Evolutionary conservation across 108 stramenopile genomes (phyloP).

Genomic region (Cyclostephanos invisitatus): DNA sequence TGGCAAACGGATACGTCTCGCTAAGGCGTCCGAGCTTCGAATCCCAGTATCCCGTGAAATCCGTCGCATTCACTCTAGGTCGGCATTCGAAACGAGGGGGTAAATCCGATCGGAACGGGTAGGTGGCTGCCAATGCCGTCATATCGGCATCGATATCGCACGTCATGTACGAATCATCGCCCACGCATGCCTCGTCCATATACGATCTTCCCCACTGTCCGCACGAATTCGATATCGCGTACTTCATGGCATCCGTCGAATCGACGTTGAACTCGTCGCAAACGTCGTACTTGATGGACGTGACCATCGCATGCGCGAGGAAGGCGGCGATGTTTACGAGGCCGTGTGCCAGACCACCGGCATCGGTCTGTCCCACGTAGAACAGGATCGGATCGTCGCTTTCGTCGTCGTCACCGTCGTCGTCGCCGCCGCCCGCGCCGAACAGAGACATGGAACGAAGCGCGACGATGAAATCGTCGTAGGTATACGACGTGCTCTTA

Average conservation of each 20-base stretch:
- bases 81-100: slow-evolving; percentile 22
- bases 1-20: slow-evolving; percentile 22
- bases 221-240: slow-evolving; percentile 28
- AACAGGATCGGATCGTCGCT: slow-evolving; percentile 9
- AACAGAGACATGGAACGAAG: slow-evolving; percentile 18
- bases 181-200: slow-evolving; percentile 21
- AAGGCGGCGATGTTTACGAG: slow-evolving; percentile 39
- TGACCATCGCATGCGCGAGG: slow-evolving; percentile 22
- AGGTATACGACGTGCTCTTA: slow-evolving; percentile 20
- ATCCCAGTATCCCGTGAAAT: slow-evolving; percentile 39
- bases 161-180: slow-evolving; percentile 18
- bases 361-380: slow-evolving; percentile 33
- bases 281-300: slow-evolving; percentile 40
- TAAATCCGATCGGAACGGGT: slow-evolving; percentile 4
- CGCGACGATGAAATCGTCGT: slow-evolving; percentile 12
- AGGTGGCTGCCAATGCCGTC: slow-evolving; percentile 19
- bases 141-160: slow-evolving; percentile 32
- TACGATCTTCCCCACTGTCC: slow-evolving; percentile 32
- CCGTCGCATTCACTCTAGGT: slow-evolving; percentile 17
- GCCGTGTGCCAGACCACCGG: slow-evolving; percentile 20
- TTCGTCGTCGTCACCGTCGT: slow-evolving; percentile 5
- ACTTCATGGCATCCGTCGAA: slow-evolving; percentile 17
- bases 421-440: slow-evolving; percentile 18
- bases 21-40: slow-evolving; percentile 2
- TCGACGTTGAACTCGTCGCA: slow-evolving; percentile 44